Conservation (phyloP, 495 filamentous ascomycete genomes). For the Penicillium goetzii region DNA sequence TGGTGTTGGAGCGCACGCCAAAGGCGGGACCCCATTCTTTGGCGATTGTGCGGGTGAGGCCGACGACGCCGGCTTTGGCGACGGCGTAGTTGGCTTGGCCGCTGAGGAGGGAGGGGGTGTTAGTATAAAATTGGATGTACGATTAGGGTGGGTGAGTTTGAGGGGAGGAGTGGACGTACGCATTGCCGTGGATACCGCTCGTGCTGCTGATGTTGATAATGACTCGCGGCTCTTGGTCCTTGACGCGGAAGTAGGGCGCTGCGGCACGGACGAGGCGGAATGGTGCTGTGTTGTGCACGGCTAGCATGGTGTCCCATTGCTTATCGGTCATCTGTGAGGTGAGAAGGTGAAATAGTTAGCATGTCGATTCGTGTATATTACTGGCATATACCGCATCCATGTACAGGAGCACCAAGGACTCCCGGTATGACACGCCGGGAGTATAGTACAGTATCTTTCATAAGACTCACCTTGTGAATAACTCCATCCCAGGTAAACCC, state of each 20-base stretch:
- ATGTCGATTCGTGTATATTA: not conserved
- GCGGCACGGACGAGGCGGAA: slow-evolving; percentile 80
- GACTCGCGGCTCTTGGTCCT: slow-evolving; percentile 74
- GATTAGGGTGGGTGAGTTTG: too few relatives aligned
- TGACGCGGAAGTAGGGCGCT: slow-evolving; percentile 83
- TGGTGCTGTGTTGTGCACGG: slow-evolving; percentile 78
- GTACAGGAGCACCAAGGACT: not conserved
- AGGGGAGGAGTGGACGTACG: slow-evolving; percentile 45
- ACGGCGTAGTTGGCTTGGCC: slow-evolving; percentile 86
- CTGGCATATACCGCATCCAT: not conserved
- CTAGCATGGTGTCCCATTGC: slow-evolving; percentile 86
- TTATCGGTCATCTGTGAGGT: slow-evolving; percentile 75
- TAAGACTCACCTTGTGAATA: slow-evolving; percentile 70
- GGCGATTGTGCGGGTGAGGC: slow-evolving; percentile 82
- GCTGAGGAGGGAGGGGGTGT: slow-evolving; percentile 22
- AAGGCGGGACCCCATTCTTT: slow-evolving; percentile 91
- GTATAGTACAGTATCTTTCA: not conserved
- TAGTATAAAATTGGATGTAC: slow-evolving; percentile 6
- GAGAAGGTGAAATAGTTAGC: not conserved
- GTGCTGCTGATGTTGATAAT: slow-evolving; percentile 84
- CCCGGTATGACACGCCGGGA: not conserved
- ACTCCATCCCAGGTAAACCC: slow-evolving; percentile 90
- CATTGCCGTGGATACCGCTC: slow-evolving; percentile 79
- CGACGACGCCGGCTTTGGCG: slow-evolving; percentile 79
- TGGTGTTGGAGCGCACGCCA: slow-evolving; percentile 80